Conservation (phyloP, 1,284 basidiomycete species). For the Gymnopus androsaceus region DNA sequence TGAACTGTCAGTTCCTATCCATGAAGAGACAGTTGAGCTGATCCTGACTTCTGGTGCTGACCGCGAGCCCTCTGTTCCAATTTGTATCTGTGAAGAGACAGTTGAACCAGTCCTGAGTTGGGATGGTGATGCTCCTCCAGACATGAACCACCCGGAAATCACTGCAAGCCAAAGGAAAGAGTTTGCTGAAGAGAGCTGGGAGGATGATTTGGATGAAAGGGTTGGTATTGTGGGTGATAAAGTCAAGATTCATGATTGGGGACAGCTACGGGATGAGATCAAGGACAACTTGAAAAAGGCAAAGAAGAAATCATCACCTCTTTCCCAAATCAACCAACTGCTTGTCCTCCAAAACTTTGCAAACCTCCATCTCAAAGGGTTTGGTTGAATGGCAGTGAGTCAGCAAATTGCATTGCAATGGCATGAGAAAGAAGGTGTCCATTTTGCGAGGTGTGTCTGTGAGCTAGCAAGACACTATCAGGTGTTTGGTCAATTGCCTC, state of each 20-base stretch:
- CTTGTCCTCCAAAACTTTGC: conserved; percentile 37
- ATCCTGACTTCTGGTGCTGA: too few relatives aligned
- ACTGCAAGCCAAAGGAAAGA: conserved; percentile 14
- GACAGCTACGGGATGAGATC: conserved; percentile 27
- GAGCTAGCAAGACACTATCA: conserved; percentile 39
- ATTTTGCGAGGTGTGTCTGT: conserved; percentile 32
- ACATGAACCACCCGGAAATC: neutral
- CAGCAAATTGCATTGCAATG: conserved; percentile 35
- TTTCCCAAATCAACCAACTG: conserved; percentile 34
- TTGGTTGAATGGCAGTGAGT: conserved; percentile 30
- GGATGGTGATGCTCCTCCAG: neutral
- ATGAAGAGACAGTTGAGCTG: too few relatives aligned
- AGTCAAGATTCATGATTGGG: conserved; percentile 24
- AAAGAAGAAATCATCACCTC: conserved; percentile 21
- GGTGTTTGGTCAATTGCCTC: conserved; percentile 36
- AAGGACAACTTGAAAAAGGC: conserved; percentile 27
- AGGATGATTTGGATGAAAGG: conserved; percentile 11
- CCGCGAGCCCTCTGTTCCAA: too few relatives aligned
- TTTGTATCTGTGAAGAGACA: too few relatives aligned
- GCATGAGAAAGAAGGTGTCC: conserved; percentile 29
- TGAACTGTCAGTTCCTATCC: neutral
- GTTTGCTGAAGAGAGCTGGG: conserved; percentile 4
- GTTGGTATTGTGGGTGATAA: neutral
- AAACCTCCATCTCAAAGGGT: conserved; percentile 35
- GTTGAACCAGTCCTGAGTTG: neutral